These are phyloP conservation scores for Aspergillus sparsus DNA, from an alignment of 495 filamentous ascomycete species.

Conservation along the genomic window DNA sequence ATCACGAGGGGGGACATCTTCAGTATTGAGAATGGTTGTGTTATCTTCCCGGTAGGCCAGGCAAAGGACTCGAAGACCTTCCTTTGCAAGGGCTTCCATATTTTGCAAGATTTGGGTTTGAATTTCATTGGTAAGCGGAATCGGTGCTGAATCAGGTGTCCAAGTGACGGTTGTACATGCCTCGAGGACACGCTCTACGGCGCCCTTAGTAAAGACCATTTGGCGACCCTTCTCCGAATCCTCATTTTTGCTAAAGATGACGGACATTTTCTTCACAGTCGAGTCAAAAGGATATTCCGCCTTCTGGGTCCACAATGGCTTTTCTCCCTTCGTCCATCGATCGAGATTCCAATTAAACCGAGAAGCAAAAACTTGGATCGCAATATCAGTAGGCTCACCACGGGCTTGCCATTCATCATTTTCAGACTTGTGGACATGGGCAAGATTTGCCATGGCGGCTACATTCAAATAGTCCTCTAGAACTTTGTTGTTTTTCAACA, in stretches of 20 bases:
- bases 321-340: conserved; percentile 51
- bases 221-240: conserved; percentile 31
- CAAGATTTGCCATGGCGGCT: conserved; percentile 66
- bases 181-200: conserved; percentile 76
- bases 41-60: conserved; percentile 53
- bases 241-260: conserved; percentile 52
- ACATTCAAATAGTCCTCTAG: conserved; percentile 60
- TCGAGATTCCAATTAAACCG: conserved; percentile 62
- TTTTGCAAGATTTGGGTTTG: conserved; percentile 58
- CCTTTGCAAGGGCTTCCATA: conserved; percentile 63
- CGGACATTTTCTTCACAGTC: conserved; percentile 68
- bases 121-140: conserved; percentile 44
- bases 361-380: conserved; percentile 67
- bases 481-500: conserved; percentile 40
- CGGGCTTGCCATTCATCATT: conserved; percentile 58
- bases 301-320: conserved; percentile 55
- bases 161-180: conserved; percentile 58
- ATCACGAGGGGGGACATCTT: conserved; percentile 51
- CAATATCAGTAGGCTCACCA: conserved; percentile 70
- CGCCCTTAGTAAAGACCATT: conserved; percentile 73
- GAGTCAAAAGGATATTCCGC: conserved; percentile 70
- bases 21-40: conserved; percentile 29
- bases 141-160: conserved; percentile 38
- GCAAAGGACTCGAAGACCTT: conserved; percentile 66
- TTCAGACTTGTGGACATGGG: conserved; percentile 53